phyloP scores from a whole-genome alignment of 306 rosid species.

The Acacia confusa region DNA sequence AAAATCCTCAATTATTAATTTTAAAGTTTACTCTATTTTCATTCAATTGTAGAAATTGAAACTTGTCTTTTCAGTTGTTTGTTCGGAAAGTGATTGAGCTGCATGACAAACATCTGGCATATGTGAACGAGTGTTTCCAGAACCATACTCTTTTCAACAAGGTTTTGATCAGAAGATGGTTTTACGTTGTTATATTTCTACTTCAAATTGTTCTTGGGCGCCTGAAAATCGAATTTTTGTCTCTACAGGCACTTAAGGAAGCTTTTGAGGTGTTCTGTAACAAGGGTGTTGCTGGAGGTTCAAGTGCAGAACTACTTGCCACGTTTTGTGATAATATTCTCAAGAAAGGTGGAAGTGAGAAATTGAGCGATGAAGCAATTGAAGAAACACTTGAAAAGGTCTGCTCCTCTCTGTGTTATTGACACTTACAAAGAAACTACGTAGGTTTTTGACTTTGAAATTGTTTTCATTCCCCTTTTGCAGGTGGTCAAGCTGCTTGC shows the following conservation, averaged over 20 bases:
- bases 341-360: conserved; percentile 95
- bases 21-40: not conserved
- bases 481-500: conserved; percentile 12
- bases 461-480: not conserved
- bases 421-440: not conserved
- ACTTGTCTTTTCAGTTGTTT: conserved; percentile 50
- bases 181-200: conserved; percentile 4
- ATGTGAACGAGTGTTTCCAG: too few relatives aligned
- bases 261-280: conserved; percentile 94
- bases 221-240: conserved; percentile 23
- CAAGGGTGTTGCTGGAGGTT: conserved; percentile 83
- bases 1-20: not conserved
- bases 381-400: conserved; percentile 98
- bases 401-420: conserved; percentile 19
- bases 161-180: conserved; percentile 44
- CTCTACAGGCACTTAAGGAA: conserved; percentile 75
- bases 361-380: conserved; percentile 87
- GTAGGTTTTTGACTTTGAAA: conserved; percentile 14
- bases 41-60: conserved; percentile 24
- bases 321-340: conserved; percentile 92
- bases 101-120: too few relatives aligned
- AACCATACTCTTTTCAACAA: too few relatives aligned
- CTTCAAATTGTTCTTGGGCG: not conserved
- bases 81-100: too few relatives aligned
- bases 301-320: conserved; percentile 94